phyloP scores from a whole-genome alignment of 768 basidiomycete genomes.

The Chlorophyllum brunneum region DNA sequence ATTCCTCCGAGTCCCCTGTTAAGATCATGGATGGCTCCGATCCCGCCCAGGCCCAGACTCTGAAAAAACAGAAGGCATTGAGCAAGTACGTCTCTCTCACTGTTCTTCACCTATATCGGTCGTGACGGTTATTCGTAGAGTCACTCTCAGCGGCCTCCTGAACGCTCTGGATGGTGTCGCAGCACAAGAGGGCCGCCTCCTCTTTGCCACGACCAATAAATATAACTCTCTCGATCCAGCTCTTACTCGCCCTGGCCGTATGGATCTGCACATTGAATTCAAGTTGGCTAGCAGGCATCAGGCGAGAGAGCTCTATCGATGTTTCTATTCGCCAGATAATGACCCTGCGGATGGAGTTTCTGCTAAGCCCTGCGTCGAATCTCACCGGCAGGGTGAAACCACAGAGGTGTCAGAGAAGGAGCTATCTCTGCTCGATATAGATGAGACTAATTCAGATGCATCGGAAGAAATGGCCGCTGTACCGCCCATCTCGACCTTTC shows the following conservation, averaged over 20 bases:
- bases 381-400: slow-evolving; percentile 17
- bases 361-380: too few species aligned
- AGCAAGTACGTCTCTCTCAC: not conserved
- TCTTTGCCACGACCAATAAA: slow-evolving; percentile 76
- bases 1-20: slow-evolving; percentile 13
- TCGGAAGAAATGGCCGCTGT: not conserved
- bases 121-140: slow-evolving; percentile 19
- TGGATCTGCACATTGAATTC: slow-evolving; percentile 80
- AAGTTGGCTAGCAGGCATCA: slow-evolving; percentile 69
- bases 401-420: slow-evolving; percentile 1
- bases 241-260: slow-evolving; percentile 71
- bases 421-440: not conserved
- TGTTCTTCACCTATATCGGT: not conserved
- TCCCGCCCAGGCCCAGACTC: too few species aligned
- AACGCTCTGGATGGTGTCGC: slow-evolving; percentile 69
- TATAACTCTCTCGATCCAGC: slow-evolving; percentile 69
- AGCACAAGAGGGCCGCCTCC: slow-evolving; percentile 43
- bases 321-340: slow-evolving; percentile 57
- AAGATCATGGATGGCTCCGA: too few species aligned
- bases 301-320: slow-evolving; percentile 57
- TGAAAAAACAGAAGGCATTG: slow-evolving; percentile 12
- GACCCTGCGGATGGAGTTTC: slow-evolving; percentile 22
- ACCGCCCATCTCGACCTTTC: not conserved
- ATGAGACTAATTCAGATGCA: not conserved
- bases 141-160: slow-evolving; percentile 64